phyloP scores from a whole-genome alignment of 768 basidiomycete genomes.

The Candolleomyces efflorescens region DNA sequence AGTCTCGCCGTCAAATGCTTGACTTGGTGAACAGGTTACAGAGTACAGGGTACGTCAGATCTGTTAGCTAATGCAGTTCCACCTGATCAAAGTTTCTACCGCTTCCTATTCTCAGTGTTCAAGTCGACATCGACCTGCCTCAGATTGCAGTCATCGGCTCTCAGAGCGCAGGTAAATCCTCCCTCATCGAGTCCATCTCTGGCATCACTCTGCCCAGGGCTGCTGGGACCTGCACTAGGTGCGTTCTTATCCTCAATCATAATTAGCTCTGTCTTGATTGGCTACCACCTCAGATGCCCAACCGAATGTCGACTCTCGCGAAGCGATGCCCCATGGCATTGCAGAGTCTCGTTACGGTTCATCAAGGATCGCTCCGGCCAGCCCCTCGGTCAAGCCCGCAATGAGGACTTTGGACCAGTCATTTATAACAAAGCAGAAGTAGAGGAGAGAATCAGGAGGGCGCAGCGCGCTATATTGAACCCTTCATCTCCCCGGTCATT shows the following conservation, averaged over 20 bases:
- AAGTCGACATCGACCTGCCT: constrained; percentile 68
- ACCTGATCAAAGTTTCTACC: neutral
- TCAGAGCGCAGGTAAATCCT: constrained; percentile 63
- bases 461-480: constrained; percentile 64
- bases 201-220: constrained; percentile 35
- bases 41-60: constrained; percentile 48
- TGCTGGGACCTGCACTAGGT: constrained; percentile 62
- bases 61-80: no score
- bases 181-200: constrained; percentile 60
- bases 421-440: constrained; percentile 52
- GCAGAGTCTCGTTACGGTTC: constrained; percentile 44
- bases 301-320: constrained; percentile 52
- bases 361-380: constrained; percentile 35
- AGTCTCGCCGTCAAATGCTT: constrained; percentile 45
- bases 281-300: constrained; percentile 39
- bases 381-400: constrained; percentile 33
- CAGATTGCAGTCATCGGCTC: constrained; percentile 70
- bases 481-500: constrained; percentile 30
- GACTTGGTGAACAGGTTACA: constrained; percentile 59
- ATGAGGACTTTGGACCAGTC: constrained; percentile 40
- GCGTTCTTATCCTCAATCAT: neutral
- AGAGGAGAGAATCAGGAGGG: constrained; percentile 62
- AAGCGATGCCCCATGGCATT: constrained; percentile 42
- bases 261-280: no score
- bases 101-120: constrained; percentile 38